phyloP scores from a whole-genome alignment of 2,329 filamentous ascomycete species.

The Elsinoe arachidis region DNA sequence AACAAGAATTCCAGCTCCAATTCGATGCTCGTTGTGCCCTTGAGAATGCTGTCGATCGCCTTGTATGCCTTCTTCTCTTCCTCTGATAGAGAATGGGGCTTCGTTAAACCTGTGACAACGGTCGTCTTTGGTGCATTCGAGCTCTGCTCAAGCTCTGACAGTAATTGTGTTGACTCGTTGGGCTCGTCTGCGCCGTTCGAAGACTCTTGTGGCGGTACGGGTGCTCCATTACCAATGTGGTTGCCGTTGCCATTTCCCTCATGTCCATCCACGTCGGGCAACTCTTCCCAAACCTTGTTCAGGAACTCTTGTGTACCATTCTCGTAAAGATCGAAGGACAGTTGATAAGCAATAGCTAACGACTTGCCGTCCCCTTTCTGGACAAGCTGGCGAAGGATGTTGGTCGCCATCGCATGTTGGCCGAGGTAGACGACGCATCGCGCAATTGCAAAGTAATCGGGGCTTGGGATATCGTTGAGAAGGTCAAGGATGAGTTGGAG shows the following conservation, averaged over 20 bases:
- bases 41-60: slow-evolving; percentile 56
- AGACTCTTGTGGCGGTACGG: slow-evolving; percentile 27
- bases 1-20: slow-evolving; percentile 95
- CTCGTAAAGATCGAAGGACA: slow-evolving; percentile 96
- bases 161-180: slow-evolving; percentile 50
- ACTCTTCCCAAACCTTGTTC: slow-evolving; percentile 72
- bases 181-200: slow-evolving; percentile 37
- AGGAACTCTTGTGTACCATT: slow-evolving; percentile 97
- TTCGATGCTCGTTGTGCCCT: slow-evolving; percentile 87
- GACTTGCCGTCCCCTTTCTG: slow-evolving; percentile 69
- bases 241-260: slow-evolving; percentile 31
- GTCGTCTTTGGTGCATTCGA: slow-evolving; percentile 45
- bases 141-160: slow-evolving; percentile 48
- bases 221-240: slow-evolving; percentile 27
- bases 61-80: slow-evolving; percentile 48
- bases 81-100: slow-evolving; percentile 36
- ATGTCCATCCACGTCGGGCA: slow-evolving; percentile 50
- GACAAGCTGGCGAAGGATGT: slow-evolving; percentile 74
- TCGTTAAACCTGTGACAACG: slow-evolving; percentile 34
- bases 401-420: slow-evolving; percentile 81
- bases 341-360: slow-evolving; percentile 85
- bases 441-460: slow-evolving; percentile 96
- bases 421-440: slow-evolving; percentile 96
- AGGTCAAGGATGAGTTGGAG: slow-evolving; percentile 86
- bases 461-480: slow-evolving; percentile 83